These are phyloP conservation scores for Candolleomyces aberdarensis DNA, from an alignment of 768 basidiomycete species.

Conservation along the genomic window DNA sequence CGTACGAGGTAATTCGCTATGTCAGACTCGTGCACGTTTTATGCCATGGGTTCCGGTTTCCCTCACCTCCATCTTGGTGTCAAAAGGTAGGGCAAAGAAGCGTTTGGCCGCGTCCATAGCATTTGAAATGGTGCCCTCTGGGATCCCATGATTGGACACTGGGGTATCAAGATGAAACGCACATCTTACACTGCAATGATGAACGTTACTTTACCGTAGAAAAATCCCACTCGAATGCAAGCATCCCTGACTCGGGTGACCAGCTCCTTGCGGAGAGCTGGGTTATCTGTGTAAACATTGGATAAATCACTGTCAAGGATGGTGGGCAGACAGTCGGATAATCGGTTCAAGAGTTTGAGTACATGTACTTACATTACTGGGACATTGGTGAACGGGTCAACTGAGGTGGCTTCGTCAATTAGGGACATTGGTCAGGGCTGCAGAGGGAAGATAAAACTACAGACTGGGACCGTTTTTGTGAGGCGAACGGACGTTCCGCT, in stretches of 20 bases:
- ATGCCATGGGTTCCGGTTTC: neutral
- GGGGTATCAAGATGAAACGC: too few species aligned
- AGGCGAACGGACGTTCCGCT: too few species aligned
- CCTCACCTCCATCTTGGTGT: conserved; percentile 63
- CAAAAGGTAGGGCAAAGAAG: conserved; percentile 67
- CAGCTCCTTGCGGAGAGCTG: conserved; percentile 37
- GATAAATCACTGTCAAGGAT: conserved; percentile 39
- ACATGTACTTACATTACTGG: conserved; percentile 34
- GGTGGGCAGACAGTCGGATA: neutral
- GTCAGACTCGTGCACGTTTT: neutral
- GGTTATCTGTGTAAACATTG: conserved; percentile 34
- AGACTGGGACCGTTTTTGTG: too few species aligned
- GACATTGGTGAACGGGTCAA: conserved; percentile 30
- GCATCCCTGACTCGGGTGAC: conserved; percentile 66
- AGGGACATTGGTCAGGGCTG: conserved; percentile 7
- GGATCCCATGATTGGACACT: conserved; percentile 71
- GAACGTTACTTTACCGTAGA: conserved; percentile 53
- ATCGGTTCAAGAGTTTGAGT: neutral
- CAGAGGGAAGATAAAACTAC: neutral
- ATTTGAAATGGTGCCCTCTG: conserved; percentile 42
- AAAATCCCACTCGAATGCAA: conserved; percentile 81
- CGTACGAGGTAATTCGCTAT: neutral
- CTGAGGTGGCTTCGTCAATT: conserved; percentile 7
- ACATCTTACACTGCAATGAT: neutral
- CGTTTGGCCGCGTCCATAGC: conserved; percentile 47